Conservation (phyloP, 2,329 filamentous ascomycete genomes). For the Raffaelea albimanens region DNA sequence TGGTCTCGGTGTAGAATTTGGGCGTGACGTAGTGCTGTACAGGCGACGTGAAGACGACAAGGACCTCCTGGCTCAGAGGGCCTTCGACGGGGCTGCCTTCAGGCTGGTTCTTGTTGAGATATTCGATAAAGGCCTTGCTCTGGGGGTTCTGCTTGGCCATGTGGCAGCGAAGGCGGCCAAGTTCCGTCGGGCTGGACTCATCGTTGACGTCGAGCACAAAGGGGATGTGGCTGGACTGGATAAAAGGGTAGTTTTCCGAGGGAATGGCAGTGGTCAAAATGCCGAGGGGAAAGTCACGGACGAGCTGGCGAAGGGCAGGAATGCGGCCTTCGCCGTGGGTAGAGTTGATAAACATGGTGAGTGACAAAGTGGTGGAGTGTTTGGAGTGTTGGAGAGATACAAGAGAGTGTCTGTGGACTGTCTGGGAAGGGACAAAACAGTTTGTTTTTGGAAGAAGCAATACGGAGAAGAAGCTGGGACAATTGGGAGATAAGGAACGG, state of each 20-base stretch:
- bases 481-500: too few relatives aligned
- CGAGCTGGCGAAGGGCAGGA: conserved; percentile 41
- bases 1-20: conserved; percentile 58
- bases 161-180: conserved; percentile 47
- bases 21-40: conserved; percentile 58
- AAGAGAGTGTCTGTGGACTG: too few relatives aligned
- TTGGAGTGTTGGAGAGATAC: too few relatives aligned
- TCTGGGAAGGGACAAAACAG: too few relatives aligned
- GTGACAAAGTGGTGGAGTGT: too few relatives aligned
- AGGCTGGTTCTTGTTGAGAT: conserved; percentile 5
- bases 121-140: conserved; percentile 40
- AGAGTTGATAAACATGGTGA: conserved; percentile 50
- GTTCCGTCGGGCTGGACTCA: conserved; percentile 28
- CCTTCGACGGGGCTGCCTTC: neutral
- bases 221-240: conserved; percentile 53
- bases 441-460: too few relatives aligned
- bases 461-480: too few relatives aligned
- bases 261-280: conserved; percentile 52
- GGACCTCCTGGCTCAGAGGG: conserved; percentile 41
- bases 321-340: conserved; percentile 43
- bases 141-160: conserved; percentile 56
- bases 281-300: conserved; percentile 51
- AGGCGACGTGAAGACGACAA: conserved; percentile 51
- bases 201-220: conserved; percentile 44
- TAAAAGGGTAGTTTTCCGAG: conserved; percentile 35